Conservation (phyloP, 139 green algal species). For the Chlorella sp. region DNA sequence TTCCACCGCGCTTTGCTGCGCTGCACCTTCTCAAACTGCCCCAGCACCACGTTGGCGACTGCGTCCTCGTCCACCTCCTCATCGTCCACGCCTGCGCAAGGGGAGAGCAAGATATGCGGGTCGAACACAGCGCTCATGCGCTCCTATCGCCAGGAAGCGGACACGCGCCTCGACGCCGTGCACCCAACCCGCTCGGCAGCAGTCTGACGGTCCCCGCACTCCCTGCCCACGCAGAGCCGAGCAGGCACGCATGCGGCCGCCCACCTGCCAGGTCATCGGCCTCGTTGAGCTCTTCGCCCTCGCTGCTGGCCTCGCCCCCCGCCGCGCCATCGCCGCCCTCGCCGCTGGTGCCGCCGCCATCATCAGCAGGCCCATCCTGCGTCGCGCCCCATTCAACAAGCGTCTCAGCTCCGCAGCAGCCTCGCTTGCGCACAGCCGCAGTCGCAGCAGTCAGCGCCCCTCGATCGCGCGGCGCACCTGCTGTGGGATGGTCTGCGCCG, state of each 20-base stretch:
- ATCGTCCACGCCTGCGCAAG: conserved; percentile 23
- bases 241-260: too few relatives aligned
- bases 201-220: too few relatives aligned
- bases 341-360: too few relatives aligned
- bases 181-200: too few relatives aligned
- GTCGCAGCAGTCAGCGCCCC: too few relatives aligned
- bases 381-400: neutral
- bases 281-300: conserved; percentile 25
- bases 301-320: neutral
- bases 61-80: conserved; percentile 38
- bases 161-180: too few relatives aligned
- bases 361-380: neutral
- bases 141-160: too few relatives aligned
- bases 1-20: conserved; percentile 43
- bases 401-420: neutral
- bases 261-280: conserved; percentile 26
- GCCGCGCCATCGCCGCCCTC: too few relatives aligned
- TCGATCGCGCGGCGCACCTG: conserved; percentile 17
- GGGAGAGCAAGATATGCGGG: too few relatives aligned
- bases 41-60: conserved; percentile 39
- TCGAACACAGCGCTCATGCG: too few relatives aligned
- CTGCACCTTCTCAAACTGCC: conserved; percentile 49
- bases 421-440: neutral
- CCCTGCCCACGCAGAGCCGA: too few relatives aligned
- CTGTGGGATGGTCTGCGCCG: conserved; percentile 29